Conservation (phyloP, 2,329 filamentous ascomycete genomes). For the Talaromyces sp. region DNA sequence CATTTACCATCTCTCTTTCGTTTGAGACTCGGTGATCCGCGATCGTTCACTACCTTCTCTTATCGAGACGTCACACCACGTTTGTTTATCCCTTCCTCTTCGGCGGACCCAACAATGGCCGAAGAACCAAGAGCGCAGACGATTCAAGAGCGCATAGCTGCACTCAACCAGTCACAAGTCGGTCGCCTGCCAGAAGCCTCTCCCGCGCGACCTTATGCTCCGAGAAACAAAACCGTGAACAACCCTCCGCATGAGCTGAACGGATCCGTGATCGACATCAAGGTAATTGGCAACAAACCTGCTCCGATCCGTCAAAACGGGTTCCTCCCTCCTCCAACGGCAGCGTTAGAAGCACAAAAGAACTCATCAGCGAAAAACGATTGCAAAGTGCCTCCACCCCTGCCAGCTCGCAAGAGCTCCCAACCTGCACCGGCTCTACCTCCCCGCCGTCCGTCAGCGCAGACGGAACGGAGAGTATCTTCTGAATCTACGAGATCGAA, state of each 20-base stretch:
- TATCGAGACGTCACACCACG: not conserved
- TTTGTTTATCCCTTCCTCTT: not conserved
- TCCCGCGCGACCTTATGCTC: constrained; percentile 30
- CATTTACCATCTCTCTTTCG: not conserved
- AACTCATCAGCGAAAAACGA: constrained; percentile 21
- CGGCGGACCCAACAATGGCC: constrained; percentile 31
- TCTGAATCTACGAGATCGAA: constrained; percentile 55
- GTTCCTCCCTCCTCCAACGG: constrained; percentile 29
- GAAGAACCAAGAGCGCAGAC: constrained; percentile 45
- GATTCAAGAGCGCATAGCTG: constrained; percentile 48
- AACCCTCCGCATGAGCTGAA: constrained; percentile 35
- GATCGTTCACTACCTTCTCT: not conserved
- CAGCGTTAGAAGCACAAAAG: constrained; percentile 31
- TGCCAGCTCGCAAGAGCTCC: constrained; percentile 47
- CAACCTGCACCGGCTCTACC: constrained; percentile 50
- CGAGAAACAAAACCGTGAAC: constrained; percentile 36
- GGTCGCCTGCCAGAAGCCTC: constrained; percentile 34
- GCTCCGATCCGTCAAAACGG: constrained; percentile 24
- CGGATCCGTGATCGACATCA: constrained; percentile 30
- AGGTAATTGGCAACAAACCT: constrained; percentile 31
- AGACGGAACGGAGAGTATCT: constrained; percentile 41
- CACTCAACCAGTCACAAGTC: constrained; percentile 46
- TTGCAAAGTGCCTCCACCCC: constrained; percentile 40
- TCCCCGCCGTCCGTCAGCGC: constrained; percentile 42
- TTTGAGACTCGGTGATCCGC: not conserved